phyloP scores from a whole-genome alignment of 495 filamentous ascomycete species.

The Aspergillus leporis region DNA sequence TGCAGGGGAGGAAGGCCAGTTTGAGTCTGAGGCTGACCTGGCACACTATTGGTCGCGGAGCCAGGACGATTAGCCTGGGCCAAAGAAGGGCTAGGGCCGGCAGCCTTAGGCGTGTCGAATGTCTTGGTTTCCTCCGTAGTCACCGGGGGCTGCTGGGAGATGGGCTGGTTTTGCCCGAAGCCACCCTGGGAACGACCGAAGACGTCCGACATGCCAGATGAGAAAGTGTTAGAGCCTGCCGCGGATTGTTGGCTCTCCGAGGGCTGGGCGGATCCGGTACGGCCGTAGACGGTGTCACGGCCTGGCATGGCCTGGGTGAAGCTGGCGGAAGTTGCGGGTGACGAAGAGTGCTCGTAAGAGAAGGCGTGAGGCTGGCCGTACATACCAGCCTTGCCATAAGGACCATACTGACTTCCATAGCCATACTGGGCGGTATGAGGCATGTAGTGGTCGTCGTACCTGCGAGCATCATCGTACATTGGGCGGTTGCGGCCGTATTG shows the following conservation, averaged over 20 bases:
- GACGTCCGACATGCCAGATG: constrained; percentile 69
- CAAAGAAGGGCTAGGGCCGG: constrained; percentile 82
- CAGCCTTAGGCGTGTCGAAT: constrained; percentile 70
- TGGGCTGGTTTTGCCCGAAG: constrained; percentile 69
- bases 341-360: constrained; percentile 77
- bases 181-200: constrained; percentile 70
- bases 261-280: constrained; percentile 71
- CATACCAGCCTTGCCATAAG: constrained; percentile 77
- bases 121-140: constrained; percentile 73
- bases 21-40: constrained; percentile 58
- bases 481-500: constrained; percentile 54
- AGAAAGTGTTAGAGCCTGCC: constrained; percentile 62
- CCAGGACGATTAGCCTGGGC: constrained; percentile 78
- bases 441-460: constrained; percentile 57
- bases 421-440: constrained; percentile 60
- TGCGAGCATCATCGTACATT: constrained; percentile 57
- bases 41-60: constrained; percentile 75
- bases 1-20: constrained; percentile 74
- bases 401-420: constrained; percentile 71
- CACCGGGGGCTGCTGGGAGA: constrained; percentile 62
- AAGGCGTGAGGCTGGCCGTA: constrained; percentile 82
- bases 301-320: constrained; percentile 68
- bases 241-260: constrained; percentile 64
- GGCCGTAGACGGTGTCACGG: constrained; percentile 77
- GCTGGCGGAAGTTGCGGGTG: constrained; percentile 66